Evolutionary conservation across 768 basidiomycete species (phyloP).

Genomic region (Phanerochaete carnosa): DNA sequence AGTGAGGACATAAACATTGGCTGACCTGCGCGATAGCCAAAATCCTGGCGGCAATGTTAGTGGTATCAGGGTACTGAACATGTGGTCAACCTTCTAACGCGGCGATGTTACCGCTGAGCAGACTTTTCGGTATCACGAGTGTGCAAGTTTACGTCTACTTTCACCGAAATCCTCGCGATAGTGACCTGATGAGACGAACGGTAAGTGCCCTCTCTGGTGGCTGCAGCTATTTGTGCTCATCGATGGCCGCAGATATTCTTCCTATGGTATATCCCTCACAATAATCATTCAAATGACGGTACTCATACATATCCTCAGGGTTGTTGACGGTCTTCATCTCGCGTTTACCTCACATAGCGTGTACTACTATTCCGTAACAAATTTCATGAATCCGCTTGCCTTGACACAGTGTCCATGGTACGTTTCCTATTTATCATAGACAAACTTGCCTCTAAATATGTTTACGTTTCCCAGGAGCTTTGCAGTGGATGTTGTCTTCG

Average conservation of each 20-base stretch:
- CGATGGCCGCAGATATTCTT: background rate
- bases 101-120: background rate
- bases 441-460: no score
- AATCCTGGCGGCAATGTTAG: background rate
- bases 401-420: no score
- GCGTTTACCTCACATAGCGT: background rate
- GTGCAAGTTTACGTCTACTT: background rate
- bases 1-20: no score
- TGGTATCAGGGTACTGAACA: background rate
- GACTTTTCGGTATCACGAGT: background rate
- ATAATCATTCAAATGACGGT: background rate
- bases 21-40: no score
- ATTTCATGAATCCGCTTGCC: background rate
- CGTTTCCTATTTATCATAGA: no score
- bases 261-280: background rate
- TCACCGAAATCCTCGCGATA: background rate
- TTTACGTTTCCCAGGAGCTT: no score
- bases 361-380: background rate
- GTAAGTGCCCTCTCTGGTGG: no score
- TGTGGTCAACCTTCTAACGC: background rate
- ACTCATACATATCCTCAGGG: background rate
- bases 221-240: background rate
- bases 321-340: background rate
- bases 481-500: no score
- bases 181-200: background rate